Percentiles rank a stretch among this genome's conserved stretches.
These are phyloP conservation scores for Aspergillus ochraceus DNA, from an alignment of 2,329 filamentous ascomycete genomes.

Conservation along the genomic window DNA sequence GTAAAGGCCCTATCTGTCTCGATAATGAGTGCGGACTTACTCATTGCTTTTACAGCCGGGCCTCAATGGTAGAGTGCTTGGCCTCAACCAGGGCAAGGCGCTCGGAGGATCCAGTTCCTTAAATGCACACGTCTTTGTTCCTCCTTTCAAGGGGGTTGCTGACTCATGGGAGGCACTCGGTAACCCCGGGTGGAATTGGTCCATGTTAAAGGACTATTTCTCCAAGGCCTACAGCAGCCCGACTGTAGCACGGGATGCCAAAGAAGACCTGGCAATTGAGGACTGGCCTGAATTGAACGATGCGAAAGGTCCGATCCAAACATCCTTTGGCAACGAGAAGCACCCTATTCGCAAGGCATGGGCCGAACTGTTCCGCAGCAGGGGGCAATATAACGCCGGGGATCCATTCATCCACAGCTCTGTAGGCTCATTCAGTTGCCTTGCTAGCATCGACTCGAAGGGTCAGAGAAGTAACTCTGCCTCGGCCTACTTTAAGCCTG, in stretches of 20 bases:
- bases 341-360: conserved; percentile 6
- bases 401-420: conserved; percentile 5
- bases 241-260: conserved; percentile 2
- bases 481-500: conserved; percentile 7
- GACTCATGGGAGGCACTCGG: conserved; percentile 7
- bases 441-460: conserved; percentile 4
- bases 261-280: conserved; percentile 4
- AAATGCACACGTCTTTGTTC: conserved; percentile 12
- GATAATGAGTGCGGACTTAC: neutral
- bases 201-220: conserved; percentile 4
- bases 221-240: conserved; percentile 3
- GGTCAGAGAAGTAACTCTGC: conserved; percentile 4
- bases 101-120: conserved; percentile 10
- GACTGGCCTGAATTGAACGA: conserved; percentile 4
- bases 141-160: conserved; percentile 6
- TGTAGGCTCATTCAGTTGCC: conserved; percentile 7
- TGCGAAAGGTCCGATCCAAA: conserved; percentile 7
- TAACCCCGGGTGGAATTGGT: conserved; percentile 7
- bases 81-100: conserved; percentile 10
- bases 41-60: neutral
- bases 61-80: conserved; percentile 10
- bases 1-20: neutral
- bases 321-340: conserved; percentile 3
- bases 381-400: conserved; percentile 1
- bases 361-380: conserved; percentile 6